Conservation (phyloP, 2,329 filamentous ascomycete genomes). For the Drechslerella dactyloides region DNA sequence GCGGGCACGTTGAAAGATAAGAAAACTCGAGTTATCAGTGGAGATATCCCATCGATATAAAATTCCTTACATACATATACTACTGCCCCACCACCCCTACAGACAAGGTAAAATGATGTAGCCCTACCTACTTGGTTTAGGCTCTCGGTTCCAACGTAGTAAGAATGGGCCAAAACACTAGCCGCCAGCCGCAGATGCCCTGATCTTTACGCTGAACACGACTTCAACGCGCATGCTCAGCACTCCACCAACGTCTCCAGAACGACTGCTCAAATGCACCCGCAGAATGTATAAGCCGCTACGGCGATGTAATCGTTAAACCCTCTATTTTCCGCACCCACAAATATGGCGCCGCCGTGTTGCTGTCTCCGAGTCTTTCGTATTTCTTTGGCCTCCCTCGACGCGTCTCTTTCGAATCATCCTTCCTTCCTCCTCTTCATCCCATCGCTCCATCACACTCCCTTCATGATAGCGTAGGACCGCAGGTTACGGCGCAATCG, state of each 20-base stretch:
- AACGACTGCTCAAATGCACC: neutral
- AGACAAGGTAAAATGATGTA: neutral
- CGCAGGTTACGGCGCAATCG: neutral
- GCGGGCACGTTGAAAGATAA: no score
- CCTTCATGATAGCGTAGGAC: neutral
- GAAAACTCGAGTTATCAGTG: no score
- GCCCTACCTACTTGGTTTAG: neutral
- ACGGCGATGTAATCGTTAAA: no score
- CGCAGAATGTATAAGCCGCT: no score
- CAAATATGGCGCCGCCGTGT: neutral
- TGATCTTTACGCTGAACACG: neutral
- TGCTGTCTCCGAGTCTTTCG: neutral
- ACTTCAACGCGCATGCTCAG: neutral
- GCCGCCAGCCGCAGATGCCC: neutral
- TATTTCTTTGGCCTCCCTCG: neutral
- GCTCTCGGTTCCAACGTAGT: neutral
- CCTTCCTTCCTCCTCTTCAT: neutral
- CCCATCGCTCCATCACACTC: neutral
- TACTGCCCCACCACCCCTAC: no score
- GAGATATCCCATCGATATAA: no score
- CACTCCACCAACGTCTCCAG: neutral
- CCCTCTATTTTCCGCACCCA: no score
- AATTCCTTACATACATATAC: neutral
- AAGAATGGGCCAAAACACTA: constrained; percentile 1
- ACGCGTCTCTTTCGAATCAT: neutral